Evolutionary conservation across 305 asterid species (phyloP), one percentile per base, ranked within the genome.

Genomic region (Petunia hybrid): DNA sequence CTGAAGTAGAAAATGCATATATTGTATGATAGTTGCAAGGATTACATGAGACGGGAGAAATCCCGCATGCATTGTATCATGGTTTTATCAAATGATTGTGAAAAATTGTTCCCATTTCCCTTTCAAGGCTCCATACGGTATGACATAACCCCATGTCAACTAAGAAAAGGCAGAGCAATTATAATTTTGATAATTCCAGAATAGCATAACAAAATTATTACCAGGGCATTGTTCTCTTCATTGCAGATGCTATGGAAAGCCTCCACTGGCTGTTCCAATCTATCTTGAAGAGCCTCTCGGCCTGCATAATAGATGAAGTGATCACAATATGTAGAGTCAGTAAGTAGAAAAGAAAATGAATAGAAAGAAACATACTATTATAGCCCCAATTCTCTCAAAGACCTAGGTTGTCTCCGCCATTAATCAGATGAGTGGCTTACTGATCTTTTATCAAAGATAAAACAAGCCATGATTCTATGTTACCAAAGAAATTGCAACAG

Each of bases 281-380:
- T 95, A 87, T 94, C 91, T 85, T 94, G 92, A 83, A 98, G 98
- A 78, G 98, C 97, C 87, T 91, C 99, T 77, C 89, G 73, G 78
- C 95, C 99, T 95, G 90, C 79, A 85, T 76, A 81, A 51, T 45
- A 69, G 76, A 43, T 43, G 57, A 66, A 68, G n/a, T 16, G 56
- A 80, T 9, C 80, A 55, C 13, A 46, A 46, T n/a, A 42, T 40
- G 46, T 8, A n/a, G 4, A 6, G 8, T 65, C 35, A 31, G 10
- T 79, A 40, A 35, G 41, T 4, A 48, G 0, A 73, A 4, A 64
- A 64, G 22, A 38, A 64, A 4, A 10, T 8, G 3, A 35, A 62
- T 31, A 8, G 43, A 36, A 63, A 10, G 16, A 63, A 36, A 36
- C 6, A 3, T 10, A 63, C 59, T 45, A 8, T 4, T 8, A 42